phyloP scores from a whole-genome alignment of 768 basidiomycete genomes.

The Coprinopsis marcescibilis region DNA sequence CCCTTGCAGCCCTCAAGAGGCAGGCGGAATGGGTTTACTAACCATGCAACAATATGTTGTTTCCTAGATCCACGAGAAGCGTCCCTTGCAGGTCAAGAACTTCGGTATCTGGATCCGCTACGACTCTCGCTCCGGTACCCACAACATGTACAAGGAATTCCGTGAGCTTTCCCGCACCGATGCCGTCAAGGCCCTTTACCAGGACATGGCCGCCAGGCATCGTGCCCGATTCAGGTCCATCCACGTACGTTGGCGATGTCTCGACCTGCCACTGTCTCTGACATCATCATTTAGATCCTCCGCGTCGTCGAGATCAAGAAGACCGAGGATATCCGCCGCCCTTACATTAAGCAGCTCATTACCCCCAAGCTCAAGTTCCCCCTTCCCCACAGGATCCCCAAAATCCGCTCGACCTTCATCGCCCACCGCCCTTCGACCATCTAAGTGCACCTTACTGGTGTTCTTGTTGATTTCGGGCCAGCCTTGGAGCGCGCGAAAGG shows the following conservation, averaged over 20 bases:
- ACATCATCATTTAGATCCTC: constrained; percentile 61
- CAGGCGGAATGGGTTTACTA: constrained; percentile 72
- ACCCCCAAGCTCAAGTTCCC: constrained; percentile 93
- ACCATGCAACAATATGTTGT: constrained; percentile 26
- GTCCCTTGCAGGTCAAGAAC: constrained; percentile 98
- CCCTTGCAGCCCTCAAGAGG: constrained; percentile 82
- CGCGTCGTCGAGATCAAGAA: constrained; percentile 96
- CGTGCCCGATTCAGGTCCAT: constrained; percentile 99
- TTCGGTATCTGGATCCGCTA: constrained; percentile 99
- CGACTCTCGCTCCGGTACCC: constrained; percentile 98
- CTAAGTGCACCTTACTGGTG: constrained; percentile 24
- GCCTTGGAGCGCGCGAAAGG: no score
- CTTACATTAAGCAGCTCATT: constrained; percentile 97
- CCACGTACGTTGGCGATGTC: constrained; percentile 53
- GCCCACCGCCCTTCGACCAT: constrained; percentile 76
- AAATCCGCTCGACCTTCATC: constrained; percentile 74
- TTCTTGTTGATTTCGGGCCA: no score
- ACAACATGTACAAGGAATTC: constrained; percentile 99
- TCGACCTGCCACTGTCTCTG: neutral
- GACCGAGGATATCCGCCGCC: constrained; percentile 84
- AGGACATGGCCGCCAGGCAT: constrained; percentile 99
- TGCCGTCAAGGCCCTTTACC: constrained; percentile 95
- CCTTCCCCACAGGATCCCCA: constrained; percentile 82
- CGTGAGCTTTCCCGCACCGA: constrained; percentile 91
- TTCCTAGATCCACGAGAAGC: constrained; percentile 92